Evolutionary conservation across 768 basidiomycete species (phyloP), one percentile per base, ranked within the genome.

Genomic region (Kwoniella europaea): DNA sequence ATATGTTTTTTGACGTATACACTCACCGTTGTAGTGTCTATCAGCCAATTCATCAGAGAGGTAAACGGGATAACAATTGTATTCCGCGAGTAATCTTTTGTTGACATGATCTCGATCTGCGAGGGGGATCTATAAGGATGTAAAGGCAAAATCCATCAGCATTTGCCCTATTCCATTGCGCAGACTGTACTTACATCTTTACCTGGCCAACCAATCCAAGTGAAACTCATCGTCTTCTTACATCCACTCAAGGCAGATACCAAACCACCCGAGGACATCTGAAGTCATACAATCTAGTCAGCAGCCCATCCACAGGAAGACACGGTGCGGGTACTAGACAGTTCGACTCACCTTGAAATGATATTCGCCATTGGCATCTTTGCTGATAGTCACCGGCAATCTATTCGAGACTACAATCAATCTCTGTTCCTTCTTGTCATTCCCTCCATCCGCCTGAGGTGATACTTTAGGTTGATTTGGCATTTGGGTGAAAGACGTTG

Each of bases 11-110:
- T 5, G 35, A 35, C 46, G 10, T 62, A 41, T 22, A 46, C n/a
- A 65, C 73, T 67, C 63, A 79, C 79, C 82, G 65, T 84, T 84
- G 76, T 84, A 99, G 85, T 98, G 95, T 63, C 91, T 89, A 84
- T 99, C 97, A n/a, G 97, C 96, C 74, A 99, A 89, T 79, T 98
- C 96, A 82, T 98, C 96, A 71, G 94, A 92, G 76, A 99, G 90
- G 85, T 97, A 97, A 79, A 99, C 97, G 22, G 97, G 96, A 83
- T 95, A 93, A 83, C 96, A 99, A 41, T 92, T 92, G 84, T 94
- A 96, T 83, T 98, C 96, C 66, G 94, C 92, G 89, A 89, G 90
- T 68, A 99, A 89, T 7, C 94, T 90, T 83, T 90, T 89, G 87
- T 98, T 92, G 84, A 99, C 94, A 73, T 90, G 85, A 18, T 90